Base-by-base conservation (phyloP, 345 rosid species). In the Odontarrhena argentea region DNA sequence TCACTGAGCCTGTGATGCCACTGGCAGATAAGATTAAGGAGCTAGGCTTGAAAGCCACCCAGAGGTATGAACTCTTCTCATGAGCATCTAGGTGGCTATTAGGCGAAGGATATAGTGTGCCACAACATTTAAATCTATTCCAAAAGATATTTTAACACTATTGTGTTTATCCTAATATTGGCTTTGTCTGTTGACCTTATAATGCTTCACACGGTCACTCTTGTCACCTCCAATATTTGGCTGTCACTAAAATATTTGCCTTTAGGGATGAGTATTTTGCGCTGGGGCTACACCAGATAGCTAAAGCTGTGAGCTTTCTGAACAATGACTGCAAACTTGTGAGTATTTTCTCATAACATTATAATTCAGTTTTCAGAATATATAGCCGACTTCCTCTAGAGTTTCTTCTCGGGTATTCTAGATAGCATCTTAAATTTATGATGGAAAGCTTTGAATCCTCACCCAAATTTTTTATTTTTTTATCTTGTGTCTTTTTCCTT, bases 291-390 rank as follows among this genome's bases (percentile, higher is more conserved):
- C 79, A 82, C 77, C 96, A 89, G 84, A 85, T 91, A 71, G 84
- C 96, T 77, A 94, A 94, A 80, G 99, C 97, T 38, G 96, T 91
- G 79, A 94, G 96, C 97, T 94, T 94, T 79, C 80, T 91, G 73
- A 91, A 91, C 85, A 94, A 88, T 47, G 99, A 94, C 66, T 95
- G 99, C 78, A 95, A 95, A 77, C 93, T 95, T 60, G 99, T 95
- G 73, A 81, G 99, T 81, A 7, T 64, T 18, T 60, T 1, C 15
- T 22, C 32, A 7, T 11, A 55, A 42, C 36, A 55, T 2, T 32
- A 34, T 30, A 40, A 47, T 68, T 61, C 35, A 61, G 42, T 40
- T 60, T 32, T 34, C 14, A 61, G 53, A 60, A 49, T 18, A 41
- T n/a, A 24, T 13, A 62, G 35, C 32, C 5, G 30, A 32, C 32